Base-by-base conservation (phyloP, 495 filamentous ascomycete genomes). In the Xylaria scruposa region DNA sequence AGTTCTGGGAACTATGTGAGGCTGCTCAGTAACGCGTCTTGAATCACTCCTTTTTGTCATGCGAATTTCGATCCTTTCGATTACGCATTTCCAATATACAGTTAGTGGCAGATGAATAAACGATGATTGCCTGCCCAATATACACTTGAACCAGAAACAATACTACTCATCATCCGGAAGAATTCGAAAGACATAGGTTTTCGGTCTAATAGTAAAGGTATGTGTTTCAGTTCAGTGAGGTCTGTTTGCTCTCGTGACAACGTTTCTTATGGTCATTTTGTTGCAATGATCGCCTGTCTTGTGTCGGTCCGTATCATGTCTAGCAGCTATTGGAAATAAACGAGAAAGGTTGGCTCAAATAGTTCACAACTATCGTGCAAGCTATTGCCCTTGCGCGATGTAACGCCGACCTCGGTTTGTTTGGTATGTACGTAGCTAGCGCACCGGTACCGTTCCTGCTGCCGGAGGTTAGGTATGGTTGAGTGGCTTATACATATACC, bases 51-150 rank as follows among this genome's bases (percentile, higher is more conserved):
- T 9, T 44, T 63, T 63, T 40, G 4, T 31, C 60, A 6, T 63
- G 60, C n/a, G 21, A 44, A 42, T 44, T 44, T 63, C 31, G 60
- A 44, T 21, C 31, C 4, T 44, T 17, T 17, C 13, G 38, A 60
- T n/a, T 60, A 21, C 58, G 2, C 17, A 29, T 38, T 38, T 7
- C 17, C 13, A 38, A 38, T 21, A 10, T n/a, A 4, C n/a, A 21
- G 12, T 19, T 13, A 63, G 38, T 13, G n/a, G 60, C 36, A 44
- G 60, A 44, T 63, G 15, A 44, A 63, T 63, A 63, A 63, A 42
- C 1, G 1, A 63, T 15, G 21, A 44, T 60, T 10, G 10, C 5
- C 58, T 60, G 58, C 58, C 58, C 19, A 60, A 38, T 31, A 31
- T 31, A 31, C 29, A 31, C 29, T 31, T 31, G 3, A 31, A 31